Percentiles rank a stretch among this genome's conserved stretches.
These are phyloP conservation scores for Cryptococcus jaspeensis DNA, from an alignment of 1,284 basidiomycete species.

Conservation along the genomic window DNA sequence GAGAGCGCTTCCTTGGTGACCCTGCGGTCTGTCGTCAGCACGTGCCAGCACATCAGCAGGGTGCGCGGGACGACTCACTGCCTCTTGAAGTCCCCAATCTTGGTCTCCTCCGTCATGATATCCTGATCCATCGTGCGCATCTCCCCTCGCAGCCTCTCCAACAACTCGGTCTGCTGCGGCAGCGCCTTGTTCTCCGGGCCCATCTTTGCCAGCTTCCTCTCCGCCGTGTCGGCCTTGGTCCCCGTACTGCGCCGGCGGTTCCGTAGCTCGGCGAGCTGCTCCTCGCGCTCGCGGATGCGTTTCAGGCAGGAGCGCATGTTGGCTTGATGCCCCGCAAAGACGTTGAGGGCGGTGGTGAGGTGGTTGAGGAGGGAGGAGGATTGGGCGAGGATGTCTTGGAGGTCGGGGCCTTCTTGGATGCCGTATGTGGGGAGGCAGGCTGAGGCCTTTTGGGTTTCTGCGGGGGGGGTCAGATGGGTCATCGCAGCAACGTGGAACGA, in stretches of 20 bases:
- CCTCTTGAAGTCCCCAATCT: slow-evolving; percentile 82
- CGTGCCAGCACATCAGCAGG: background rate
- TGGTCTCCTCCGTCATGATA: slow-evolving; percentile 79
- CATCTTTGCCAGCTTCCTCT: slow-evolving; percentile 89
- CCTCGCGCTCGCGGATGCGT: slow-evolving; percentile 74
- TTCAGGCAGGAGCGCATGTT: slow-evolving; percentile 63
- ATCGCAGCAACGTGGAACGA: slow-evolving; percentile 20
- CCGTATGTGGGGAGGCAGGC: slow-evolving; percentile 78
- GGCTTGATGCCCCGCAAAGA: slow-evolving; percentile 72
- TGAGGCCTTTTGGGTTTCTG: slow-evolving; percentile 71
- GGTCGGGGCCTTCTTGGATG: slow-evolving; percentile 78
- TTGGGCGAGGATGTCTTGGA: slow-evolving; percentile 71
- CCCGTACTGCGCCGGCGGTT: slow-evolving; percentile 66
- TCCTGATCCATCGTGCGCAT: slow-evolving; percentile 77
- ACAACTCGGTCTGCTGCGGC: slow-evolving; percentile 67
- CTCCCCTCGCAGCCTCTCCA: slow-evolving; percentile 73
- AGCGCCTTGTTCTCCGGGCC: slow-evolving; percentile 85
- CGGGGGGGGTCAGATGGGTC: slow-evolving; percentile 31
- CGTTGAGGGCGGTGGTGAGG: slow-evolving; percentile 66
- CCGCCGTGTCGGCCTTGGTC: slow-evolving; percentile 77
- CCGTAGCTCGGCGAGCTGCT: slow-evolving; percentile 74
- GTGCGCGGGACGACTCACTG: slow-evolving; percentile 29
- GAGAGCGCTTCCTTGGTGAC: slow-evolving; percentile 66
- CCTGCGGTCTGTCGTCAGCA: slow-evolving; percentile 19
- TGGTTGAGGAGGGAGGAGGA: slow-evolving; percentile 69